Conservation (phyloP, 108 stramenopile species). For the Skeletonema costatum region DNA sequence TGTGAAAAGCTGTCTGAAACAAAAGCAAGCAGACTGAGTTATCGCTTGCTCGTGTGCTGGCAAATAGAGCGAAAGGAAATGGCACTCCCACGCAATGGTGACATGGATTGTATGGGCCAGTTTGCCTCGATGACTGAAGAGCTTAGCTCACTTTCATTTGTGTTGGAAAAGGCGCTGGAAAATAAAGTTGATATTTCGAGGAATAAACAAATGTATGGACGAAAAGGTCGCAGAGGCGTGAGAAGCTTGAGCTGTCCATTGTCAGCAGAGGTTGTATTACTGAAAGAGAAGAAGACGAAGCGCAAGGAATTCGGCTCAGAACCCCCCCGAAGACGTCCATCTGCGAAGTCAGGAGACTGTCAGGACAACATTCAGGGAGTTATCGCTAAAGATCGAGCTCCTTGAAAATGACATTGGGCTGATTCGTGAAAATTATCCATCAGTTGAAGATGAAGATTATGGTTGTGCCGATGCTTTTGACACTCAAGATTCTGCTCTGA, state of each 20-base stretch:
- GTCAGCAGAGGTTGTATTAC: slow-evolving; percentile 55
- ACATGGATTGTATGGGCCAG: slow-evolving; percentile 15
- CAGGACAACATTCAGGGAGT: slow-evolving; percentile 65
- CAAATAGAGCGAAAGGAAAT: slow-evolving; percentile 49
- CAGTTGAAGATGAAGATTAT: slow-evolving; percentile 27
- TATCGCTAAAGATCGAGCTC: slow-evolving; percentile 77
- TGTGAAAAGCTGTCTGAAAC: slow-evolving; percentile 62
- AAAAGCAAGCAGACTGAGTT: slow-evolving; percentile 82
- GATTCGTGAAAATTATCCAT: slow-evolving; percentile 48
- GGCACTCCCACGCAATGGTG: slow-evolving; percentile 50
- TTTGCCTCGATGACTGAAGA: slow-evolving; percentile 57
- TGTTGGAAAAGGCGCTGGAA: slow-evolving; percentile 65
- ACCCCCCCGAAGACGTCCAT: slow-evolving; percentile 5
- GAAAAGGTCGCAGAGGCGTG: slow-evolving; percentile 61
- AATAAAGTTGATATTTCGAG: slow-evolving; percentile 52
- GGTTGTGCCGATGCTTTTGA: slow-evolving; percentile 21
- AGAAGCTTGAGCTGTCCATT: slow-evolving; percentile 66
- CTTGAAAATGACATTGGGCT: slow-evolving; percentile 70
- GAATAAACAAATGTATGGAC: slow-evolving; percentile 60
- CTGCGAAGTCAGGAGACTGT: slow-evolving; percentile 33
- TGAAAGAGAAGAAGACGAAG: slow-evolving; percentile 41
- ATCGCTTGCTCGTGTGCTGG: slow-evolving; percentile 72
- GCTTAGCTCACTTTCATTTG: slow-evolving; percentile 61
- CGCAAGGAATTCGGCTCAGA: slow-evolving; percentile 18
- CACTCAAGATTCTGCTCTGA: slow-evolving; percentile 33